Evolutionary conservation across 352 stramenopile species (phyloP).

Genomic region (Globisporangium spinosum): DNA sequence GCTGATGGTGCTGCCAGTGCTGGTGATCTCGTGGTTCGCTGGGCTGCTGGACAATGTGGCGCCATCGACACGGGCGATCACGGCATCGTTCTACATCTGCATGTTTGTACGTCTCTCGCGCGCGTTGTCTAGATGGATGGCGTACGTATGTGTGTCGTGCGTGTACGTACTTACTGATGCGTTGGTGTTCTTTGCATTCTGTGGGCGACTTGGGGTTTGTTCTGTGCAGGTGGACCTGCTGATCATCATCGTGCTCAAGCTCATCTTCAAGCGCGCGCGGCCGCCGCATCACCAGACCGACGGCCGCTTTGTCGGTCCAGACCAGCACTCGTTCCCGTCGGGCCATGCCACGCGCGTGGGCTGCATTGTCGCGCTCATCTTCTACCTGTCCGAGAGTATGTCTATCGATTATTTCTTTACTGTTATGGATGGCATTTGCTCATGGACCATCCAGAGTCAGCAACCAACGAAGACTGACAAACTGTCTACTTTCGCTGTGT

Average conservation of each 20-base stretch:
- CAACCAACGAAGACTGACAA: background rate
- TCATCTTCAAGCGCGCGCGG: slow-evolving; percentile 62
- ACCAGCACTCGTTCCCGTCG: slow-evolving; percentile 86
- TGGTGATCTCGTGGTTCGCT: slow-evolving; percentile 30
- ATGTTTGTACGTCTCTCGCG: slow-evolving; percentile 29
- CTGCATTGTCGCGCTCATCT: slow-evolving; percentile 60
- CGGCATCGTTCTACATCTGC: slow-evolving; percentile 41
- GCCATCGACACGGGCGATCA: slow-evolving; percentile 28
- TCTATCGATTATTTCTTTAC: background rate
- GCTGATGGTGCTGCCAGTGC: slow-evolving; percentile 46
- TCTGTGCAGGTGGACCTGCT: slow-evolving; percentile 60
- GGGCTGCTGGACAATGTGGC: slow-evolving; percentile 30
- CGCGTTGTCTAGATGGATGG: background rate
- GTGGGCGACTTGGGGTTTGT: background rate
- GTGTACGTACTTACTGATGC: background rate
- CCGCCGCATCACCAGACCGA: slow-evolving; percentile 74
- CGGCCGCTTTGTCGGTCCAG: slow-evolving; percentile 70
- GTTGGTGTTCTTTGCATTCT: background rate
- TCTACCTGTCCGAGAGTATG: slow-evolving; percentile 52
- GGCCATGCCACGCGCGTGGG: slow-evolving; percentile 77
- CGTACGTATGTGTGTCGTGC: background rate
- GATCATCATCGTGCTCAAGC: slow-evolving; percentile 75
- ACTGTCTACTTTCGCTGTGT: background rate
- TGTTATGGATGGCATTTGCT: background rate
- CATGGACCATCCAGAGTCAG: no score